Conservation (phyloP, 2,329 filamentous ascomycete species). For the Sporothrix mexicana region DNA sequence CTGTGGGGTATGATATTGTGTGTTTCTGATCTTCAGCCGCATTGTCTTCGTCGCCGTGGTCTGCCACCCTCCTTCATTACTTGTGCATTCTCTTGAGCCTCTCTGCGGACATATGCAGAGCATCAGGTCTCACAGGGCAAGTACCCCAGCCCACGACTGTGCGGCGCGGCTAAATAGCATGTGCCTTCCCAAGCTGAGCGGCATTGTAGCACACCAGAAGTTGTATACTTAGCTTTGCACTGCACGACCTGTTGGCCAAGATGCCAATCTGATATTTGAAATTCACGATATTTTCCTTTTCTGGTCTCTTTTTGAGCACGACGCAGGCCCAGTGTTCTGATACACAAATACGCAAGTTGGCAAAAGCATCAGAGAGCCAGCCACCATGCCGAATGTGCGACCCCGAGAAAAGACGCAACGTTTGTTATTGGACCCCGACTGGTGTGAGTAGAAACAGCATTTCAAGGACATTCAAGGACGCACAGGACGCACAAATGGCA, state of each 20-base stretch:
- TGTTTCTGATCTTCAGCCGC: constrained; percentile 6
- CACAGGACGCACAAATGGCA: constrained; percentile 24
- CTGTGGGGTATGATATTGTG: not conserved
- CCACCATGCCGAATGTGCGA: not conserved
- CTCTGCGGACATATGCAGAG: too few relatives aligned
- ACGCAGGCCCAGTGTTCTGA: not conserved
- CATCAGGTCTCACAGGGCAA: constrained; percentile 1
- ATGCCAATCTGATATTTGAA: not conserved
- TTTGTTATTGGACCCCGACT: not conserved
- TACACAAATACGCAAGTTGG: not conserved
- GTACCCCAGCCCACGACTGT: not conserved
- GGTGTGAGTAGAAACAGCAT: not conserved
- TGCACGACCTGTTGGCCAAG: not conserved
- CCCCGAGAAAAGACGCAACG: not conserved
- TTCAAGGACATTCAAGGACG: constrained; percentile 13
- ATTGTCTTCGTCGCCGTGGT: not conserved
- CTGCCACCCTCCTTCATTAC: not conserved
- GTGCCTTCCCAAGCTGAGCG: not conserved
- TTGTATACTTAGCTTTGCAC: too few relatives aligned
- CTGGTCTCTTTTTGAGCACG: not conserved
- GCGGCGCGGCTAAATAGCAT: constrained; percentile 28
- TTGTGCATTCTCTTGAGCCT: not conserved
- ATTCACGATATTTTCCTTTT: not conserved
- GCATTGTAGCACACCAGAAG: not conserved
- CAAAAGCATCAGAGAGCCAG: not conserved